These are phyloP conservation scores for Vaccinium corymbosum DNA, from an alignment of 148 eudicot genomes.

Conservation along the genomic window DNA sequence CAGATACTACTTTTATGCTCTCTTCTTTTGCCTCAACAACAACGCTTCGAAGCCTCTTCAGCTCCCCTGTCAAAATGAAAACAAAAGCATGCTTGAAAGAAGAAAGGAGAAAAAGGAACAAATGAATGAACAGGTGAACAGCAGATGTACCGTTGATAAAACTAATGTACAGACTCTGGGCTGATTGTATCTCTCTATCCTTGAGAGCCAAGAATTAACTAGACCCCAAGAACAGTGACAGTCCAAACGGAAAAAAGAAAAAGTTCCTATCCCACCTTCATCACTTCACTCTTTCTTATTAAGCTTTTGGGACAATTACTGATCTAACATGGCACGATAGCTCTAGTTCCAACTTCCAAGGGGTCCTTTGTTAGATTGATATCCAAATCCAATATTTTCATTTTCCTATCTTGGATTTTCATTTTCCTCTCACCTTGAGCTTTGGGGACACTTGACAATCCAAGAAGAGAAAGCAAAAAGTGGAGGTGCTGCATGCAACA, in stretches of 20 bases:
- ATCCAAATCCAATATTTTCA: too few species aligned
- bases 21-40: constrained; percentile 50
- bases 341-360: too few species aligned
- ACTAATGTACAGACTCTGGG: not conserved
- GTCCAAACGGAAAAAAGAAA: not conserved
- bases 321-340: too few species aligned
- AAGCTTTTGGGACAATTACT: too few species aligned
- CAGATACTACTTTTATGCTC: constrained; percentile 44
- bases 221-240: not conserved
- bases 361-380: too few species aligned
- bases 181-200: not conserved
- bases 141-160: not conserved
- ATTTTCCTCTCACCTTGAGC: too few species aligned
- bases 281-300: not conserved
- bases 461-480: not conserved
- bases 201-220: not conserved
- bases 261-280: not conserved
- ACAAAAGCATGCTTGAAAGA: constrained; percentile 10
- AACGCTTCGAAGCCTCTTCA: constrained; percentile 46
- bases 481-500: not conserved
- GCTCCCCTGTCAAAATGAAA: constrained; percentile 34
- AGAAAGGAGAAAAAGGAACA: not conserved
- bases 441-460: too few species aligned
- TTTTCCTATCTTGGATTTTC: too few species aligned
- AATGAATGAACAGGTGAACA: not conserved